Conservation (phyloP, 2,329 filamentous ascomycete species). For the Ceratocystis albifundus region DNA sequence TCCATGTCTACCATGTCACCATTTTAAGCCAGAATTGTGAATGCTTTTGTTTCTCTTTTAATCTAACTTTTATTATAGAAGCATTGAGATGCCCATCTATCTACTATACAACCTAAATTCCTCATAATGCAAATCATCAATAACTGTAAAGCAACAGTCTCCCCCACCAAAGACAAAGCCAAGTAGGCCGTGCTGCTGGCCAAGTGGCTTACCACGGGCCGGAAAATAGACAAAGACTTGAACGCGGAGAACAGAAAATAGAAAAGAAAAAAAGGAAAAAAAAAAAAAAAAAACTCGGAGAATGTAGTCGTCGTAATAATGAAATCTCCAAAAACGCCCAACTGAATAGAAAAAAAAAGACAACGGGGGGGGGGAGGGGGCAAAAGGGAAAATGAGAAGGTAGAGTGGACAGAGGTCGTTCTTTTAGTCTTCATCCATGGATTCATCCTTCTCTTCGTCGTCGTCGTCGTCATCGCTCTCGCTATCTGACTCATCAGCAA, state of each 20-base stretch:
- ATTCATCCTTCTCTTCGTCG: conserved; percentile 35
- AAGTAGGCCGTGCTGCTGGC: no score
- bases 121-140: conserved; percentile 17
- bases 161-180: background rate
- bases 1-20: background rate
- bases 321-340: conserved; percentile 13
- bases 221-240: background rate
- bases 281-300: conserved; percentile 9
- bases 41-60: background rate
- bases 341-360: conserved; percentile 8
- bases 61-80: conserved; percentile 12
- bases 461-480: conserved; percentile 50
- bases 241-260: background rate
- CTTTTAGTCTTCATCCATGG: conserved; percentile 46
- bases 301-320: conserved; percentile 13
- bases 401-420: background rate
- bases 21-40: background rate
- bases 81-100: conserved; percentile 7
- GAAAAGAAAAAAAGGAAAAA: conserved; percentile 8
- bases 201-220: background rate
- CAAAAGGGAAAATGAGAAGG: background rate
- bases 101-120: conserved; percentile 11
- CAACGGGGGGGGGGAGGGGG: background rate
- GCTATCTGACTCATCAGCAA: conserved; percentile 57
- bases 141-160: conserved; percentile 11